Evolutionary conservation across 306 rosid genomes (phyloP), one percentile per base, ranked within the genome.

Genomic region (Castanopsis chinensis): DNA sequence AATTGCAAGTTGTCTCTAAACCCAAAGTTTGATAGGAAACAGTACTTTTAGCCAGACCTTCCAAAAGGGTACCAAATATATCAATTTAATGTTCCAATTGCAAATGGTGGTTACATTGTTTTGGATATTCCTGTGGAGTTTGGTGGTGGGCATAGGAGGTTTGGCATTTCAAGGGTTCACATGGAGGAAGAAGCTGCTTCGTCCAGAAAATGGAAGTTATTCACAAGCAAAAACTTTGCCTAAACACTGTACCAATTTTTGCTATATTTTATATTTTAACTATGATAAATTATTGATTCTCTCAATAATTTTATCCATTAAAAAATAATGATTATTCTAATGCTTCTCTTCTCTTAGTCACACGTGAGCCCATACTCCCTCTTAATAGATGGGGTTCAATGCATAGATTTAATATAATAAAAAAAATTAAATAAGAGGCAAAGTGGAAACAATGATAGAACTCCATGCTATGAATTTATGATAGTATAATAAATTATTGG

Each of bases 111-210:
- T 33, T 89, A 74, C 79, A 71, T 95, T 81, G 94, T 92, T 82
- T 78, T 92, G 61, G 99, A 92, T 76, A 85, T 95, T 86, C 99
- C 96, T 0, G 51, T 91, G 73, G 98, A 90, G 83, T 91, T 76
- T 86, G 99, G 97, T 67, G 98, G 99, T 4, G 97, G 96, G 74
- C 98, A 90, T 79, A 90, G 86, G 86, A 89, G 84, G 78, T 92
- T 95, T 83, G 99, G 99, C 74, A 83, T 92, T 82, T 91, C 99
- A 33, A 92, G 99, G 85, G 99, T 95, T 82, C 99, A 95, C 84
- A 91, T 95, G 97, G 98, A 95, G 88, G 99, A 95, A 89, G 98
- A 95, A 95, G 87, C 83, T 95, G 65, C 82, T 95, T 53, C 99
- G 92, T 82, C 83, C 97, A 8, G 99, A 95, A 10, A 85, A 77